These are phyloP conservation scores for Alectoria sarmentosa DNA, from an alignment of 495 filamentous ascomycete species.

Conservation along the genomic window DNA sequence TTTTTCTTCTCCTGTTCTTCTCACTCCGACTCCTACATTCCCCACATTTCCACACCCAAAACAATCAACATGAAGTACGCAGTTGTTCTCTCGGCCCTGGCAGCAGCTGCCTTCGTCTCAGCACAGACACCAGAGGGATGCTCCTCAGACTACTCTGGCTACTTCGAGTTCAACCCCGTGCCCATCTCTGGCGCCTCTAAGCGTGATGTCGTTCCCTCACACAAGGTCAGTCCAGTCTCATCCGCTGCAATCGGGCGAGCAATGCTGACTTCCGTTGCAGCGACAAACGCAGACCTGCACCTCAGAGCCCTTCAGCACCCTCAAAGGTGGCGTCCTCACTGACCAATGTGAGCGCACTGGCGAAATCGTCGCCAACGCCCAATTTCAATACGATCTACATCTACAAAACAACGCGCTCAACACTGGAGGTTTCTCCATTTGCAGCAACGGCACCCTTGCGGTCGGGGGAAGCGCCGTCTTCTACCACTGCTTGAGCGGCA, in stretches of 20 bases:
- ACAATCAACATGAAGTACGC: slow-evolving; percentile 18
- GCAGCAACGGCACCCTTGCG: slow-evolving; percentile 53
- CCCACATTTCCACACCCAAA: neutral
- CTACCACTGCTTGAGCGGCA: slow-evolving; percentile 58
- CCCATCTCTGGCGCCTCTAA: slow-evolving; percentile 23
- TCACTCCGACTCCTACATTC: neutral
- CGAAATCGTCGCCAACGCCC: slow-evolving; percentile 65
- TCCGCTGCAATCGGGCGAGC: neutral
- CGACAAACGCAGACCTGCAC: slow-evolving; percentile 13
- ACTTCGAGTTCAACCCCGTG: slow-evolving; percentile 32
- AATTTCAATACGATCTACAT: slow-evolving; percentile 71
- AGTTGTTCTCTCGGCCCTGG: slow-evolving; percentile 13
- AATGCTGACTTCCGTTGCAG: slow-evolving; percentile 4
- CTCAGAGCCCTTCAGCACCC: slow-evolving; percentile 31
- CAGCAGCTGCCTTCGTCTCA: slow-evolving; percentile 3
- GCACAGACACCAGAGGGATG: slow-evolving; percentile 22
- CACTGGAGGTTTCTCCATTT: slow-evolving; percentile 61
- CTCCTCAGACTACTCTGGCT: slow-evolving; percentile 34
- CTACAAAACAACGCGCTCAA: slow-evolving; percentile 61
- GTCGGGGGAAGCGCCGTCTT: slow-evolving; percentile 53
- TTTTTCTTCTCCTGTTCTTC: neutral
- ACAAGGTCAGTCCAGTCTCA: slow-evolving; percentile 5
- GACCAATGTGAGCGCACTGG: slow-evolving; percentile 56
- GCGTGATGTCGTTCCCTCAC: slow-evolving; percentile 22
- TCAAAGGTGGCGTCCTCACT: slow-evolving; percentile 50